phyloP scores from a whole-genome alignment of 2,329 filamentous ascomycete species.

The Blastomyces gilchristii region DNA sequence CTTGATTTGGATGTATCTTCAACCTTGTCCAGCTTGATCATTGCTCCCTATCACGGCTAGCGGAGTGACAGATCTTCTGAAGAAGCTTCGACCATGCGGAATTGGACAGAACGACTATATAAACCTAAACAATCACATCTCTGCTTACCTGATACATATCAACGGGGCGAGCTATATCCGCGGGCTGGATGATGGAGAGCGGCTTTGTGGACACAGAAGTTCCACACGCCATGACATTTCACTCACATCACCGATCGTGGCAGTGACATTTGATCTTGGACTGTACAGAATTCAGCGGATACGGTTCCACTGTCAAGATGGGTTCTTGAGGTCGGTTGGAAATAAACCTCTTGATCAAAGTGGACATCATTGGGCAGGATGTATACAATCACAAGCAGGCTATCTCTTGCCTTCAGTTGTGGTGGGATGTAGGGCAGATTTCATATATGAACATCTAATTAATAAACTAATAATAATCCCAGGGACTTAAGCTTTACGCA shows the following conservation, averaged over 20 bases:
- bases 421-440: neutral
- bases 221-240: neutral
- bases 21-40: neutral
- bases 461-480: no score
- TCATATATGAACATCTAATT: neutral
- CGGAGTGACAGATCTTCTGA: neutral
- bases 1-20: neutral
- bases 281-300: neutral
- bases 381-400: neutral
- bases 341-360: neutral
- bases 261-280: neutral
- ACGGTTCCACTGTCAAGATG: neutral
- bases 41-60: neutral
- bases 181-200: neutral
- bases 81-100: neutral
- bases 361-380: neutral
- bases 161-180: neutral
- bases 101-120: neutral
- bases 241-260: neutral
- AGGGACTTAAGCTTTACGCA: no score
- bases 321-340: conserved; percentile 1
- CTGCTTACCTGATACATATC: neutral
- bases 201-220: neutral
- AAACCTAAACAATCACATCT: neutral
- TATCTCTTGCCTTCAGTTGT: neutral